These are phyloP conservation scores for Oryza australiensis DNA, from an alignment of 176 grass and related monocot genomes.

Conservation along the genomic window DNA sequence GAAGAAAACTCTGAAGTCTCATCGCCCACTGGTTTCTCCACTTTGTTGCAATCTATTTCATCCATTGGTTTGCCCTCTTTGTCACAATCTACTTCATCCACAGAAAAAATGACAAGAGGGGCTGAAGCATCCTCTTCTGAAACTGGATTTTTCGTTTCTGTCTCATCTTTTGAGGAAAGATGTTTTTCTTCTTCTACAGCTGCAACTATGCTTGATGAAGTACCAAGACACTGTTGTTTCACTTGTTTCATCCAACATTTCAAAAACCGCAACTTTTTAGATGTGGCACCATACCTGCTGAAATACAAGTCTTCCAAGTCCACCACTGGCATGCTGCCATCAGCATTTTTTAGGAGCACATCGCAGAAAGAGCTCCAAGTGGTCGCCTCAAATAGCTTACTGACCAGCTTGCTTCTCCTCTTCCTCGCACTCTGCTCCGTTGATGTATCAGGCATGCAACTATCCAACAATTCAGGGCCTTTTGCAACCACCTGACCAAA, in stretches of 20 bases:
- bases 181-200: conserved; percentile 34
- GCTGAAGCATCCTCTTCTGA: conserved; percentile 46
- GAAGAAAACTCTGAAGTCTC: conserved; percentile 44
- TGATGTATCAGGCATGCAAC: conserved; percentile 14
- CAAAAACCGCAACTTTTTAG: conserved; percentile 83
- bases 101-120: conserved; percentile 14
- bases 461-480: neutral
- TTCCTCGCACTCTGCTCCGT: conserved; percentile 50
- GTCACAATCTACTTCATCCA: conserved; percentile 35
- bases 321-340: conserved; percentile 42
- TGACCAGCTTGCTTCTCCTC: conserved; percentile 59
- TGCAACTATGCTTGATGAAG: conserved; percentile 22
- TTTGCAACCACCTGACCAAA: conserved; percentile 26
- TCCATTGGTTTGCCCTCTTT: conserved; percentile 24
- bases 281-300: conserved; percentile 46
- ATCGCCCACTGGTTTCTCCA: conserved; percentile 24
- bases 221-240: conserved; percentile 39
- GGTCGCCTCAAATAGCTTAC: conserved; percentile 54
- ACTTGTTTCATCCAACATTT: conserved; percentile 96
- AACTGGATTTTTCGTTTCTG: conserved; percentile 42
- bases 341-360: conserved; percentile 45
- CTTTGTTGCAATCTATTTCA: conserved; percentile 40
- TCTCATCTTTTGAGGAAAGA: conserved; percentile 48
- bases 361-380: conserved; percentile 56
- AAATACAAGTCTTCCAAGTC: conserved; percentile 84